Conservation (phyloP, 2,329 filamentous ascomycete species). For the Sporothrix curviconia region DNA sequence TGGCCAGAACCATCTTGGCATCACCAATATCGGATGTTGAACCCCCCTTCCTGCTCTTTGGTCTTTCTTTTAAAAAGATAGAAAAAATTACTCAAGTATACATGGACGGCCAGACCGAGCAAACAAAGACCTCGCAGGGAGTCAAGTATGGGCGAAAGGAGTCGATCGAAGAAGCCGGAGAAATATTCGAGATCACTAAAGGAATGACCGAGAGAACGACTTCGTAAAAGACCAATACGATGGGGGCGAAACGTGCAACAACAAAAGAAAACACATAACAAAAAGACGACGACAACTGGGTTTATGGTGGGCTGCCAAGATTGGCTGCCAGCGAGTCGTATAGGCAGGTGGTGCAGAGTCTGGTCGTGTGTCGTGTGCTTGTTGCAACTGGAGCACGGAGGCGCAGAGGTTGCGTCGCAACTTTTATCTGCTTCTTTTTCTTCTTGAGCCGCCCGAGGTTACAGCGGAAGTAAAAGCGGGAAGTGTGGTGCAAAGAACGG, state of each 20-base stretch:
- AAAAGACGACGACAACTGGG: neutral
- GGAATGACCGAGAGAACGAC: neutral
- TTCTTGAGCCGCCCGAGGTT: constrained; percentile 4
- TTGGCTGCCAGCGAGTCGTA: constrained; percentile 12
- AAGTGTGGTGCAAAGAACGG: neutral
- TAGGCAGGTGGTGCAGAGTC: constrained; percentile 3
- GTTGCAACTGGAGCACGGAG: neutral
- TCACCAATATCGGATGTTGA: neutral
- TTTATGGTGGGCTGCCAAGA: constrained; percentile 6
- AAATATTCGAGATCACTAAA: neutral
- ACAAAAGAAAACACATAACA: neutral
- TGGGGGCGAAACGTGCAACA: neutral
- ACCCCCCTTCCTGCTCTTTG: no score
- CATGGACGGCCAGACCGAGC: no score
- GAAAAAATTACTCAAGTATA: no score
- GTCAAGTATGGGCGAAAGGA: no score
- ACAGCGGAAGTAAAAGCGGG: neutral
- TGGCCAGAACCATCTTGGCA: no score
- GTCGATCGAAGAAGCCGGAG: neutral
- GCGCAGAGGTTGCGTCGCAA: no score
- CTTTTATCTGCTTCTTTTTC: no score
- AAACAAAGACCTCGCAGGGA: no score
- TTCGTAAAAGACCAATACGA: neutral
- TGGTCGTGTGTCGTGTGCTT: constrained; percentile 3
- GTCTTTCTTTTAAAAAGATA: no score